Evolutionary conservation across 2,329 filamentous ascomycete species (phyloP), one percentile per base, ranked within the genome.

Genomic region (Aspergillus fructus): DNA sequence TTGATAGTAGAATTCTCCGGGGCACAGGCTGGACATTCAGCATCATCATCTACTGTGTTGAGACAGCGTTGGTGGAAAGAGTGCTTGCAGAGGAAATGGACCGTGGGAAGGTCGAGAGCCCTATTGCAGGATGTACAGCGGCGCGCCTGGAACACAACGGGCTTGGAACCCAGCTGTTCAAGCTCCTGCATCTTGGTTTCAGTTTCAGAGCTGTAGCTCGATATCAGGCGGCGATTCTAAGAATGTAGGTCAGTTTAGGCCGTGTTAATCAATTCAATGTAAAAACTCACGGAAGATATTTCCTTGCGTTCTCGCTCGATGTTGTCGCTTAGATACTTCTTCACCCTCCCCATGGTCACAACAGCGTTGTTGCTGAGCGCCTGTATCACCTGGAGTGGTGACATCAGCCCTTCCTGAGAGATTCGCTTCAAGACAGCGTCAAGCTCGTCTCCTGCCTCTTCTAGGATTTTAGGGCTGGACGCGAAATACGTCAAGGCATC

Each of bases 1-100:
- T 89, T 85, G 57, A 97, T 92, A 1, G 93, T 94, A 21, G 91
- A 87, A 68, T 97, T 97, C 60, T 90, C 88, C 19, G 85, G 82
- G 24, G 89, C 87, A 68, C 94, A 99, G 34, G 91, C 83, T 9
- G 93, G 92, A 71, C 94, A 99, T 74, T 97, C 92, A 0, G 87
- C 83, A 40, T 85, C 80, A 9, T 85, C 81, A 51, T 88, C 86
- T 11, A 80, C 79, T 5, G 81, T 79, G 69, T 90, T 90, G 42
- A 99, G 78, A 74, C 93, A 99, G 46, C 90, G 83, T 76, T 96
- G 91, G 71, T 99, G 94, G 80, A 97, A 99, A 59, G 89, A 93
- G 73, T 99, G 94, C 73, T 96, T 96, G 79, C 94, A 99, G 62
- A 99, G 76, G 73, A 99, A 99, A 71, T 99, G 94, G 48, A 99